Percentiles rank a stretch among this genome's conserved stretches.
These are phyloP conservation scores for Paramecium tetraurelia DNA, from an alignment of 73 alveolate genomes.

Conservation along the genomic window DNA sequence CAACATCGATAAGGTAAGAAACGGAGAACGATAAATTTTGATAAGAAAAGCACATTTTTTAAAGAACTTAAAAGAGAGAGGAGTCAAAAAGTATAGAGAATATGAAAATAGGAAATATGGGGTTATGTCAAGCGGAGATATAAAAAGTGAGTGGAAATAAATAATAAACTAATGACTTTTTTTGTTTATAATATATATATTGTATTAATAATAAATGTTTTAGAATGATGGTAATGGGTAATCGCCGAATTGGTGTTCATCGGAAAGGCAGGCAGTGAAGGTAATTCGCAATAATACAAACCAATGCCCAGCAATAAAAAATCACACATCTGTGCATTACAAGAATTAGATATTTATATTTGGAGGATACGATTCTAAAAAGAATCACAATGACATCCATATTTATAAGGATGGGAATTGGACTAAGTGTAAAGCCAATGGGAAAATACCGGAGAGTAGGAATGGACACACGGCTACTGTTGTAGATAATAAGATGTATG, in stretches of 20 bases:
- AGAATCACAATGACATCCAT: slow-evolving; percentile 76
- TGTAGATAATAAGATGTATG: slow-evolving; percentile 73
- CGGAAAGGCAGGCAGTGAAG: not conserved
- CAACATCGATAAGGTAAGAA: slow-evolving; percentile 25
- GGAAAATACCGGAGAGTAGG: slow-evolving; percentile 82
- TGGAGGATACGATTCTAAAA: slow-evolving; percentile 87
- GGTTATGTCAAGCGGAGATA: not conserved
- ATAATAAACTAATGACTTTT: not conserved
- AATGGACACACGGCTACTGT: slow-evolving; percentile 94
- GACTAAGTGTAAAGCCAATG: slow-evolving; percentile 65
- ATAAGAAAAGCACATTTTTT: slow-evolving; percentile 40
- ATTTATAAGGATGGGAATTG: slow-evolving; percentile 66
- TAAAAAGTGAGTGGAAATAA: not conserved
- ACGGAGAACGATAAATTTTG: slow-evolving; percentile 44
- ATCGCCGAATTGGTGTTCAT: not conserved
- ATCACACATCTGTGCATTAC: slow-evolving; percentile 84
- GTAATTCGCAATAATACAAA: not conserved
- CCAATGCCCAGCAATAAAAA: slow-evolving; percentile 68
- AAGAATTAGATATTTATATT: slow-evolving; percentile 74
- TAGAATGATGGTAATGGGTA: slow-evolving; percentile 24
- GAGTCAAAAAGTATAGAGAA: not conserved
- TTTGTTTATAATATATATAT: not conserved
- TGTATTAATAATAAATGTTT: not conserved
- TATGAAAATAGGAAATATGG: not conserved
- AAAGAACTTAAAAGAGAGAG: slow-evolving; percentile 43